Evolutionary conservation across 352 stramenopile genomes (phyloP).

Genomic region (Stramenopiles sp.): DNA sequence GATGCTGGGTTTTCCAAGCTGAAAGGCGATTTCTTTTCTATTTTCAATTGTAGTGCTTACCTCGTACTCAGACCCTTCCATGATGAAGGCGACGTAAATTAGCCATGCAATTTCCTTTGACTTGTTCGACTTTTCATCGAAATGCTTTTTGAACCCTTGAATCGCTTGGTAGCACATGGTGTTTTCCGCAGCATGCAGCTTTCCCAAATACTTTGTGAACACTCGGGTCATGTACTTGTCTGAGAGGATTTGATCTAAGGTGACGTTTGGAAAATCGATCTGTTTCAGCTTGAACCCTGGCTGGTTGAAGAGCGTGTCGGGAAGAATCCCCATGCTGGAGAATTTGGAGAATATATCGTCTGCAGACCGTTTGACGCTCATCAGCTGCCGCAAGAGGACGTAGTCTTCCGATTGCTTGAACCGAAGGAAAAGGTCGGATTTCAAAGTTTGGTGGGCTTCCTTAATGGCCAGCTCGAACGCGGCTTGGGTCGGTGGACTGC

Average conservation of each 20-base stretch:
- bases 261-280: not conserved
- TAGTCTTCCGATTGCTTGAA: not conserved
- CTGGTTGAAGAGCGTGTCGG: not conserved
- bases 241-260: not conserved
- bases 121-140: not conserved
- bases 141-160: not conserved
- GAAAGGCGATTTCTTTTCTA: not conserved
- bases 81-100: not conserved
- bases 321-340: not conserved
- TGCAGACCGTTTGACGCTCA: not conserved
- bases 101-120: not conserved
- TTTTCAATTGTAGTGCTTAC: not conserved
- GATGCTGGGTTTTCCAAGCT: not conserved
- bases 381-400: not conserved
- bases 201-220: not conserved
- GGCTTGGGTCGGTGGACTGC: not conserved
- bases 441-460: not conserved
- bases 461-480: not conserved
- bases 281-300: not conserved
- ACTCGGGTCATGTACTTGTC: not conserved
- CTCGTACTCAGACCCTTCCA: not conserved
- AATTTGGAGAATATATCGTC: not conserved
- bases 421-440: not conserved
- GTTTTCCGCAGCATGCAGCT: not conserved
- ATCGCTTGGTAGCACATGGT: not conserved